A percentile compares a stretch with the other conserved stretches of the same genome.
Conservation (phyloP, 768 basidiomycete species). For the Porpolomopsis calyptriformis region DNA sequence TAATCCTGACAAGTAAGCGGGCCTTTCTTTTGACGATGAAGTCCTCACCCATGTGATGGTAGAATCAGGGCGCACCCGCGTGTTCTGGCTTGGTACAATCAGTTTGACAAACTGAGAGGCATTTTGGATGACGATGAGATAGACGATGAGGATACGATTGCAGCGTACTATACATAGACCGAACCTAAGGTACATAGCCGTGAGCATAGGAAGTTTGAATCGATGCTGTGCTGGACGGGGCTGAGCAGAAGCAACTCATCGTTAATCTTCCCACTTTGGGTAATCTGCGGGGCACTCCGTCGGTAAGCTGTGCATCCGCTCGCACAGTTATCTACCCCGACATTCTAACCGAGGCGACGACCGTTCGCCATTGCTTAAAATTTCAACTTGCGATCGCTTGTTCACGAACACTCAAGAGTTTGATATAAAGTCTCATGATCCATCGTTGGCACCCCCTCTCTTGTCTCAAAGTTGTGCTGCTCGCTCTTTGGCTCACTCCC, state of each 20-base stretch:
- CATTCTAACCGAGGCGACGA: too few relatives aligned
- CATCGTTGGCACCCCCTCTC: background rate
- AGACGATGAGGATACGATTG: slow-evolving; percentile 22
- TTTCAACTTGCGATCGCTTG: too few relatives aligned
- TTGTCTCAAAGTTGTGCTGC: background rate
- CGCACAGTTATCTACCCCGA: too few relatives aligned
- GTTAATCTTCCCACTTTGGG: background rate
- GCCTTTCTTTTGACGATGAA: background rate
- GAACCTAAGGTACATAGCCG: slow-evolving; percentile 21
- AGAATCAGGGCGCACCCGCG: slow-evolving; percentile 58
- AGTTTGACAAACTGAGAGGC: background rate
- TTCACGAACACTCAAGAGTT: too few relatives aligned
- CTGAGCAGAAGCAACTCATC: background rate
- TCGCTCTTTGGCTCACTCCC: background rate
- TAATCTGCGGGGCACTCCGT: background rate
- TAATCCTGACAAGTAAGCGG: slow-evolving; percentile 41
- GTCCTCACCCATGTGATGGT: slow-evolving; percentile 5
- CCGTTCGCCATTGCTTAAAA: too few relatives aligned
- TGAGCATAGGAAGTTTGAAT: slow-evolving; percentile 56
- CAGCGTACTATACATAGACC: slow-evolving; percentile 13
- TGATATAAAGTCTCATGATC: background rate
- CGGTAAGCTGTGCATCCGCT: background rate
- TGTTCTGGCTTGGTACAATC: slow-evolving; percentile 46
- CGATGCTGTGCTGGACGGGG: slow-evolving; percentile 52
- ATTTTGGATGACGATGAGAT: slow-evolving; percentile 15